Evolutionary conservation across 2,329 filamentous ascomycete genomes (phyloP).

Genomic region (Lachnellula hyalina): DNA sequence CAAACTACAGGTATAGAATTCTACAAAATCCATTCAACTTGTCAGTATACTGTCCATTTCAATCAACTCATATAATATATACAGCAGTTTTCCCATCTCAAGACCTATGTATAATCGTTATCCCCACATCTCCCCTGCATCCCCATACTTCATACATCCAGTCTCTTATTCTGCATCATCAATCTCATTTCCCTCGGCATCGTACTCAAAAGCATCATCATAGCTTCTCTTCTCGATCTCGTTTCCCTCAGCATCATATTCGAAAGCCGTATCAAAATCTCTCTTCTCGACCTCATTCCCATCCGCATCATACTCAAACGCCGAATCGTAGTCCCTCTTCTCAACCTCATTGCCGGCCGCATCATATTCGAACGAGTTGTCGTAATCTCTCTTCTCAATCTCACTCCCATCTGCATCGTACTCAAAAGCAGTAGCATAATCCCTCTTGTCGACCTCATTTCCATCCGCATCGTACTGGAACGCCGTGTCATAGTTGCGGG

Average conservation of each 20-base stretch:
- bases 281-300: constrained; percentile 9
- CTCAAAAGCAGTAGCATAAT: constrained; percentile 2
- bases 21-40: too few relatives aligned
- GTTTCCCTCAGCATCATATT: constrained; percentile 1
- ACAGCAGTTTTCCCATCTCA: too few relatives aligned
- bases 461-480: constrained; percentile 6
- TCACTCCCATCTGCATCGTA: constrained; percentile 5
- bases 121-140: too few relatives aligned
- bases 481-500: constrained; percentile 3
- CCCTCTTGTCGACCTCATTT: constrained; percentile 8
- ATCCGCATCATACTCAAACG: constrained; percentile 8
- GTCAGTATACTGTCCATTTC: too few relatives aligned
- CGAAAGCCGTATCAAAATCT: constrained; percentile 1
- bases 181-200: constrained; percentile 1
- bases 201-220: background rate
- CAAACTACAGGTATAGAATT: too few relatives aligned
- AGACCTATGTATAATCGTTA: too few relatives aligned
- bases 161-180: background rate
- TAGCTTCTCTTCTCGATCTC: constrained; percentile 7
- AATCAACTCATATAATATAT: too few relatives aligned
- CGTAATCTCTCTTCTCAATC: constrained; percentile 4
- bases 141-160: too few relatives aligned
- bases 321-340: constrained; percentile 5
- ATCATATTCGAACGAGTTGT: constrained; percentile 12
- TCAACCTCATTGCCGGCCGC: constrained; percentile 15